Evolutionary conservation across 306 rosid species (phyloP), one percentile per base, ranked within the genome.

Genomic region (Castanea crenata): DNA sequence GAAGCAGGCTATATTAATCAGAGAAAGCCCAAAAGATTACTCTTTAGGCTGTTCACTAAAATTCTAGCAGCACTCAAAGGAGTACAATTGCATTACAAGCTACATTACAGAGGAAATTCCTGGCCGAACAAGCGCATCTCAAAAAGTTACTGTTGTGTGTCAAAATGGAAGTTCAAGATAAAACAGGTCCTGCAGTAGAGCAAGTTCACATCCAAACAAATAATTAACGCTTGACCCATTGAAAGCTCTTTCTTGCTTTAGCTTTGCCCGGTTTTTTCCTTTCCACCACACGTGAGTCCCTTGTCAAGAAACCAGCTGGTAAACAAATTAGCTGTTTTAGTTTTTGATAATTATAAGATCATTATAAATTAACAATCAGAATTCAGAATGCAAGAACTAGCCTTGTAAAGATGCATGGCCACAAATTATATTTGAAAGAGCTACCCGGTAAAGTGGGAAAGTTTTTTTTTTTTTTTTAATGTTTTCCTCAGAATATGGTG

Each of bases 191-290:
- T 77, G 25, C 46, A 74, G 64, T 75, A 25, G 69, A 78, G 32
- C 56, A 70, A 80, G 64, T 41, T 77, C 25, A 13, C 3, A 76
- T 65, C n/a, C 72, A 19, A 38, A 38, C 10, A 57, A 46, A 29
- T 14, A 57, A 67, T 89, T 79, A 95, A 84, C 99, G 97, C 84
- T 95, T 95, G 86, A 95, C 98, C 99, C 99, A 95, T 84, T 95
- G 99, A 93, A 85, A 92, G 86, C 98, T 93, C 86, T 90, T 95
- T 78, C 99, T 91, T 88, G 99, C 99, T 88, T 91, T 93, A 23
- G 99, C 99, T 70, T 91, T 93, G 78, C 98, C 99, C 0, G 99
- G 98, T 73, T 95, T 95, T 78, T 95, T 95, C 94, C 99, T 90
- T 87, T 95, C 99, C 29, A 95, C 99, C 73, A 88, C 97, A 52